Conservation (phyloP, 371 early-diverging fungal genomes). For the Mortierella sp. region DNA sequence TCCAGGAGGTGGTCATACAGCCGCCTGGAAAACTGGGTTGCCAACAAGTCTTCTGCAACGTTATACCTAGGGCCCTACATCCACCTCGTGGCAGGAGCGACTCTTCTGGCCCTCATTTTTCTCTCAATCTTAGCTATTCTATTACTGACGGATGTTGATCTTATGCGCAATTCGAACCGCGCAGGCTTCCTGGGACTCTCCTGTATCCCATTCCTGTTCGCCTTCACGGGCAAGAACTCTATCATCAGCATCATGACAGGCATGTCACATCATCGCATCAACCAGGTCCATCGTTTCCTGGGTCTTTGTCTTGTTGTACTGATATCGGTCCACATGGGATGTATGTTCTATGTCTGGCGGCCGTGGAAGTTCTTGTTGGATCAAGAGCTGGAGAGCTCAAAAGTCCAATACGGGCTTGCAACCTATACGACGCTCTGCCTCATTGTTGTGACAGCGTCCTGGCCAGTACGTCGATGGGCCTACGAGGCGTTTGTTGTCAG, state of each 20-base stretch:
- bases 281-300: conserved; percentile 63
- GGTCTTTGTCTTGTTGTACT: conserved; percentile 59
- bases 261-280: conserved; percentile 64
- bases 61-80: conserved; percentile 40
- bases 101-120: conserved; percentile 52
- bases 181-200: conserved; percentile 67
- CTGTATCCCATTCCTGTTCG: conserved; percentile 67
- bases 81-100: conserved; percentile 61
- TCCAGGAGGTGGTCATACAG: conserved; percentile 32
- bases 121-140: conserved; percentile 57
- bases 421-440: conserved; percentile 63
- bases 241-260: conserved; percentile 63
- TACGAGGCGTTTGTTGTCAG: conserved; percentile 63
- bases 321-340: conserved; percentile 67
- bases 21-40: conserved; percentile 54
- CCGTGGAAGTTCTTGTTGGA: conserved; percentile 59
- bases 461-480: conserved; percentile 62
- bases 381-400: conserved; percentile 53
- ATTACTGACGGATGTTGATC: conserved; percentile 57
- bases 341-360: conserved; percentile 58
- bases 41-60: conserved; percentile 63
- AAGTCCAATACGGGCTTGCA: conserved; percentile 65
- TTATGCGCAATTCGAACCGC: conserved; percentile 65
- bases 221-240: conserved; percentile 70
- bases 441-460: conserved; percentile 61